Evolutionary conservation across 148 eudicot genomes (phyloP).

Genomic region (Chenopodium quinoa): DNA sequence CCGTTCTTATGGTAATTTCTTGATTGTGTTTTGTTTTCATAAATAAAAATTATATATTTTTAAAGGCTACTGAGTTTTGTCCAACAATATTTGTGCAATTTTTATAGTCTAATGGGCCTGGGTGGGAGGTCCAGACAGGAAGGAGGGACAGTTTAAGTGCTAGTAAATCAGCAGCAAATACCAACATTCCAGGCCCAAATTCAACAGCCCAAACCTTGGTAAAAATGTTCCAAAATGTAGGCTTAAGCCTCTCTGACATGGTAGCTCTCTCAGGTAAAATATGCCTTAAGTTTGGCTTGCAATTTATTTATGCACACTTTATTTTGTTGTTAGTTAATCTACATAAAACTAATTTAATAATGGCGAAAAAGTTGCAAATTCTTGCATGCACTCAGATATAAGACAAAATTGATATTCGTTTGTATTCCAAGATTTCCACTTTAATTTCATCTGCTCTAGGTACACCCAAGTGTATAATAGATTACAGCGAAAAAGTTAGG

Average conservation of each 20-base stretch:
- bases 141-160: constrained; percentile 65
- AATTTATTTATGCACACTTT: background rate
- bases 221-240: constrained; percentile 53
- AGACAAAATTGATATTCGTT: too few relatives aligned
- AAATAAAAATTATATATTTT: too few relatives aligned
- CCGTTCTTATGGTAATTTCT: constrained; percentile 42
- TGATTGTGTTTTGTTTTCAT: background rate
- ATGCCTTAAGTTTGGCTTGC: background rate
- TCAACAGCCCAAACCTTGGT: constrained; percentile 52
- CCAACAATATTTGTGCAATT: background rate
- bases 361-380: too few relatives aligned
- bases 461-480: too few relatives aligned
- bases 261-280: constrained; percentile 74
- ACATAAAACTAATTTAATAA: too few relatives aligned
- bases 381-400: too few relatives aligned
- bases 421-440: too few relatives aligned
- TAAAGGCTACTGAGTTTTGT: background rate
- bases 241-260: constrained; percentile 61
- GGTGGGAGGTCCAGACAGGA: constrained; percentile 71
- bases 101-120: constrained; percentile 69
- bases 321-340: background rate
- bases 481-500: too few relatives aligned
- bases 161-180: constrained; percentile 68
- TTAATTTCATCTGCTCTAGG: too few relatives aligned
- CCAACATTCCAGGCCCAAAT: constrained; percentile 67